Conservation (phyloP, 1,284 basidiomycete species). For the Wallemia hederae region DNA sequence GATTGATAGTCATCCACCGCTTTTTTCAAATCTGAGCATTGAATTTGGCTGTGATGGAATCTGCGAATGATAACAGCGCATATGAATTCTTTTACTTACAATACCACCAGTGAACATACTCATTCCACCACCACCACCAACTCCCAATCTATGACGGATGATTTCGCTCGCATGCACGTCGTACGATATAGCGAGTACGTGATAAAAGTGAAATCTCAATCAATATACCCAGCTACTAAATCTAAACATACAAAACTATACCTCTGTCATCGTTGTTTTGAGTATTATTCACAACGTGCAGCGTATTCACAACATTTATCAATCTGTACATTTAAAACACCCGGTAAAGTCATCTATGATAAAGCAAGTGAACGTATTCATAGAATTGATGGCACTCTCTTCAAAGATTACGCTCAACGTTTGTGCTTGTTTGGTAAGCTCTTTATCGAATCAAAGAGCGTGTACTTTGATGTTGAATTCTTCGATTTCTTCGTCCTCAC, state of each 20-base stretch:
- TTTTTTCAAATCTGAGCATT: background rate
- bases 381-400: background rate
- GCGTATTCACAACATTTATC: background rate
- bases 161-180: too few relatives aligned
- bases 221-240: background rate
- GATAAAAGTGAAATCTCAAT: too few relatives aligned
- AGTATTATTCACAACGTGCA: background rate
- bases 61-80: too few relatives aligned
- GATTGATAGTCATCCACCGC: background rate
- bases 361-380: background rate
- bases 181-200: too few relatives aligned
- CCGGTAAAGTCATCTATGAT: background rate
- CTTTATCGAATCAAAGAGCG: constrained; percentile 95
- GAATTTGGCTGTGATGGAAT: background rate
- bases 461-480: constrained; percentile 46
- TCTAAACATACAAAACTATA: background rate
- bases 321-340: background rate
- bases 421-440: constrained; percentile 82
- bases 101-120: background rate
- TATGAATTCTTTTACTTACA: too few relatives aligned
- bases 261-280: background rate
- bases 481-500: background rate
- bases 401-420: background rate
- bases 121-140: too few relatives aligned
- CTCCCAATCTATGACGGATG: too few relatives aligned